These are phyloP conservation scores for Coprinellus aureogranulatus DNA, from an alignment of 768 basidiomycete genomes.

Conservation along the genomic window DNA sequence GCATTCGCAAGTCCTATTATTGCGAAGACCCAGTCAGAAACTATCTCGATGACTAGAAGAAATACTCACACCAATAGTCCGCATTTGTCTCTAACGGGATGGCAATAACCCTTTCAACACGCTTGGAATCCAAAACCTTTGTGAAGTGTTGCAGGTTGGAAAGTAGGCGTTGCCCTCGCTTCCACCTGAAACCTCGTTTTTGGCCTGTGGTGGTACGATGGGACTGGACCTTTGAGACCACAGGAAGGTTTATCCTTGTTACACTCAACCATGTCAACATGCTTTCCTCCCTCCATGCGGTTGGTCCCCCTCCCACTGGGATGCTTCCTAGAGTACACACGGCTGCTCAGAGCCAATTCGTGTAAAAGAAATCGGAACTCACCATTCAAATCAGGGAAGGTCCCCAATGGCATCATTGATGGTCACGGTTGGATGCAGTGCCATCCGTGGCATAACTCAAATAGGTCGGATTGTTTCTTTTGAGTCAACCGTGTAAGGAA, in stretches of 20 bases:
- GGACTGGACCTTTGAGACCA: constrained; percentile 29
- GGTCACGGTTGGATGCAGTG: constrained; percentile 55
- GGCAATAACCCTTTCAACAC: constrained; percentile 59
- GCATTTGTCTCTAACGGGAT: constrained; percentile 57
- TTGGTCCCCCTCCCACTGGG: constrained; percentile 23
- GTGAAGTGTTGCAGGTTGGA: constrained; percentile 73
- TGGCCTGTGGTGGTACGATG: constrained; percentile 33
- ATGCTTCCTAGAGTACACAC: constrained; percentile 32
- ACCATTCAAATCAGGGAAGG: constrained; percentile 75
- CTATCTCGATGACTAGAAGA: not conserved
- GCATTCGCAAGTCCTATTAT: no score
- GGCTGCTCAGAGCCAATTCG: no score
- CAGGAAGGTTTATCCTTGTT: constrained; percentile 30
- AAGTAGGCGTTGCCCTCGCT: constrained; percentile 40
- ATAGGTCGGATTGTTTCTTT: constrained; percentile 41
- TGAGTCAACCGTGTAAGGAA: constrained; percentile 36
- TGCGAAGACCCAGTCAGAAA: no score
- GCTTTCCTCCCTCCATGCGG: constrained; percentile 17
- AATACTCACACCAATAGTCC: constrained; percentile 59
- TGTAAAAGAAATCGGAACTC: constrained; percentile 15
- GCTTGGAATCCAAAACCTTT: constrained; percentile 44
- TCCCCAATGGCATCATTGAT: constrained; percentile 75
- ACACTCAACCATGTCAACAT: constrained; percentile 37
- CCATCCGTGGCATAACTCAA: constrained; percentile 45
- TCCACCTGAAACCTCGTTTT: constrained; percentile 45